These are phyloP conservation scores for Tolypocladium endophyticum DNA, from an alignment of 2,329 filamentous ascomycete species.

Conservation along the genomic window DNA sequence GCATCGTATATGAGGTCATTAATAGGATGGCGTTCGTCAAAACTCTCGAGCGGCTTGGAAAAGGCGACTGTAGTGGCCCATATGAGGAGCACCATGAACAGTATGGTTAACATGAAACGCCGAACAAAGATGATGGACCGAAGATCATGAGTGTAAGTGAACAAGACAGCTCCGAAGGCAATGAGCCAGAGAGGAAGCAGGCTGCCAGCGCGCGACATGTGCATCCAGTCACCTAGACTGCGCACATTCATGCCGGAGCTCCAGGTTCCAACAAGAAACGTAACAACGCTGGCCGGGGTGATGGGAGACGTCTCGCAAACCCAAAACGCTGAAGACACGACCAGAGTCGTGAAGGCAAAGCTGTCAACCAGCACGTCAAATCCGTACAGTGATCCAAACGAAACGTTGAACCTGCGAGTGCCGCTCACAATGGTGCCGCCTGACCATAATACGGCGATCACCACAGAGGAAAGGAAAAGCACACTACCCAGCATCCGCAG, in stretches of 20 bases:
- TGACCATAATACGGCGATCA: conserved; percentile 25
- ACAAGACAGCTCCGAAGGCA: conserved; percentile 28
- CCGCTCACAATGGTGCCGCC: conserved; percentile 17
- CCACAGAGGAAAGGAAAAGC: conserved; percentile 28
- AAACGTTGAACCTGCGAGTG: conserved; percentile 11
- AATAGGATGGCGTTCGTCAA: conserved; percentile 31
- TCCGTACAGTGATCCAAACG: conserved; percentile 32
- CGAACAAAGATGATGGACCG: conserved; percentile 31
- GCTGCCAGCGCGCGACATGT: conserved; percentile 23
- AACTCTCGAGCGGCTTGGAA: conserved; percentile 17
- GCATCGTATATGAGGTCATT: conserved; percentile 38
- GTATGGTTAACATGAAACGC: conserved; percentile 26
- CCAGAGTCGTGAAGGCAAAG: conserved; percentile 30
- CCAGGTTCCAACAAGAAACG: conserved; percentile 29
- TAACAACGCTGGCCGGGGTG: conserved; percentile 29
- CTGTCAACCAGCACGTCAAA: conserved; percentile 40
- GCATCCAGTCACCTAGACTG: conserved; percentile 33
- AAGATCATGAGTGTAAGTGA: conserved; percentile 32
- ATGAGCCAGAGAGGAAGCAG: conserved; percentile 28
- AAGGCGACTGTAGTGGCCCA: conserved; percentile 25
- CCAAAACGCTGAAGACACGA: conserved; percentile 34
- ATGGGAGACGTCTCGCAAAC: conserved; percentile 35
- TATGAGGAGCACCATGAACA: conserved; percentile 27
- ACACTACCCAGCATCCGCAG: conserved; percentile 34
- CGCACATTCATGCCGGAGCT: conserved; percentile 24